These are phyloP conservation scores for Ogataea ramenticola DNA, from an alignment of 805 yeast species.

Conservation along the genomic window DNA sequence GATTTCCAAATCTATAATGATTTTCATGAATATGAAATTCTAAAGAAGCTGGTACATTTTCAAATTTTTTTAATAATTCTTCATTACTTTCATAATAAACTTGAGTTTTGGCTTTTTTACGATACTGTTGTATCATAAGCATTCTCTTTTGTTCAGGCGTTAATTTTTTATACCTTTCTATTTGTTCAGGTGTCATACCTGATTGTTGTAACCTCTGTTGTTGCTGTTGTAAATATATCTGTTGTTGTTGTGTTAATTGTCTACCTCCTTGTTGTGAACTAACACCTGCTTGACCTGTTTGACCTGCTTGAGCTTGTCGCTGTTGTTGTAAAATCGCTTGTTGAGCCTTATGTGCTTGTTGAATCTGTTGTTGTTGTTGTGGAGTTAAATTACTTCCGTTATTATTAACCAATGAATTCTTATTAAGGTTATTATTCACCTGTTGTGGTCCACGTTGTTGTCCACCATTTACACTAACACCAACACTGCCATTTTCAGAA, in stretches of 20 bases:
- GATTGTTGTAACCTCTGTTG: not conserved
- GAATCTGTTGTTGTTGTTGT: not conserved
- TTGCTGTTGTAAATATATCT: not conserved
- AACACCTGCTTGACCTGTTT: not conserved
- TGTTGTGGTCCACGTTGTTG: not conserved
- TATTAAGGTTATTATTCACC: not conserved
- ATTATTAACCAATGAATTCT: not conserved
- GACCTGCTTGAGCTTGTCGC: not conserved
- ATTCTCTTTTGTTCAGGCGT: constrained; percentile 35
- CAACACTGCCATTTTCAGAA: not conserved
- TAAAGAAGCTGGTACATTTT: constrained; percentile 69
- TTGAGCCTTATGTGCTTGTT: not conserved
- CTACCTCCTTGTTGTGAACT: not conserved
- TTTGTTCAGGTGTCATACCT: constrained; percentile 9
- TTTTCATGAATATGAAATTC: constrained; percentile 89
- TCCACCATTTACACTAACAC: not conserved
- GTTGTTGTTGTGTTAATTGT: not conserved
- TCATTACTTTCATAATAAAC: constrained; percentile 66
- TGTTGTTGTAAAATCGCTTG: constrained; percentile 4
- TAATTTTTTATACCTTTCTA: constrained; percentile 21
- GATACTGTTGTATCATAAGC: constrained; percentile 33
- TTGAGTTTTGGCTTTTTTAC: constrained; percentile 38
- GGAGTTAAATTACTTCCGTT: not conserved
- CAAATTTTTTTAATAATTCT: constrained; percentile 69
- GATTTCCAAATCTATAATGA: constrained; percentile 86